Conservation (phyloP, 306 rosid genomes). For the Medicago arabica region DNA sequence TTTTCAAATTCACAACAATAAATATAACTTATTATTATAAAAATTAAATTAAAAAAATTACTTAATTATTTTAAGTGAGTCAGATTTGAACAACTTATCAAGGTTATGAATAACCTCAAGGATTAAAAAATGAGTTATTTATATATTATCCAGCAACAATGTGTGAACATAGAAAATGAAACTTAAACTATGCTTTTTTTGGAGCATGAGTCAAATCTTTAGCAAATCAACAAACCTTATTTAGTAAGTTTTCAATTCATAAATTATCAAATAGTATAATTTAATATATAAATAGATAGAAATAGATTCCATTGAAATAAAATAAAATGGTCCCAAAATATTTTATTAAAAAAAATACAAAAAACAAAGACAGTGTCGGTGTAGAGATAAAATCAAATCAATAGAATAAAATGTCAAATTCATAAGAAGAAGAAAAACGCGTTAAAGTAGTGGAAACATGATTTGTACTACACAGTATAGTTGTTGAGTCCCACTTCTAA, state of each 20-base stretch:
- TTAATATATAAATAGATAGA: no score
- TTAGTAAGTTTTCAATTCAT: neutral
- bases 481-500: conserved; percentile 10
- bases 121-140: no score
- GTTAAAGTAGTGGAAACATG: conserved; percentile 6
- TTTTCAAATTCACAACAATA: neutral
- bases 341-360: neutral
- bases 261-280: neutral
- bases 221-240: neutral
- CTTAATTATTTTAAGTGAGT: no score
- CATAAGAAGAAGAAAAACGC: neutral
- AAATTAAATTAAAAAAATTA: neutral
- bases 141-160: no score
- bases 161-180: no score
- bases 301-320: neutral
- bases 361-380: neutral
- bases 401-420: conserved; percentile 14
- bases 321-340: neutral
- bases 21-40: neutral
- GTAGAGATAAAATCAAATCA: neutral
- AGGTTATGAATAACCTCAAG: no score
- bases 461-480: neutral
- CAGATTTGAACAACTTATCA: no score
- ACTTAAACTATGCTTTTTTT: no score
- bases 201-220: neutral